Evolutionary conservation across 768 basidiomycete genomes (phyloP).

Genomic region (Leccinum imitatum): DNA sequence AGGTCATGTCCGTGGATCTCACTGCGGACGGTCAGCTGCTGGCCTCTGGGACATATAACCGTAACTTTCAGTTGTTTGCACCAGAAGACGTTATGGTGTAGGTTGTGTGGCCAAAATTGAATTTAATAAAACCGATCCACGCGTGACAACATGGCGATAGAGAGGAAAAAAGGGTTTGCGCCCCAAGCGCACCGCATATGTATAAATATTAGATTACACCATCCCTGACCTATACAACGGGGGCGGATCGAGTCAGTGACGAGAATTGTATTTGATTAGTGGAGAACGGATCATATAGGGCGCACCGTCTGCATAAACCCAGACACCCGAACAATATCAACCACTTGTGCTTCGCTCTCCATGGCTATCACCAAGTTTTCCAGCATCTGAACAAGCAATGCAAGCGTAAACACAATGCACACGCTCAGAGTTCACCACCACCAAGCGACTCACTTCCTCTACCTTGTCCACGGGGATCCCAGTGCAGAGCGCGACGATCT

Average conservation of each 20-base stretch:
- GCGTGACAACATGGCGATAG: constrained; percentile 34
- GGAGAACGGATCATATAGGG: constrained; percentile 18
- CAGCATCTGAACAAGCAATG: constrained; percentile 57
- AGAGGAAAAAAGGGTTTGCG: constrained; percentile 10
- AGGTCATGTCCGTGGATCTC: constrained; percentile 98
- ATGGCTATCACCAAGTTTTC: constrained; percentile 84
- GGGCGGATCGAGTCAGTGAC: constrained; percentile 23
- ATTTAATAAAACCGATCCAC: constrained; percentile 26
- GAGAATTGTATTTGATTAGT: constrained; percentile 16
- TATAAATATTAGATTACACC: constrained; percentile 38
- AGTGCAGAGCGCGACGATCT: constrained; percentile 86
- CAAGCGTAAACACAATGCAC: constrained; percentile 28
- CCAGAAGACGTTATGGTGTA: constrained; percentile 58
- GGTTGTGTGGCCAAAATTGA: constrained; percentile 14
- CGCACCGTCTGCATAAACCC: constrained; percentile 89
- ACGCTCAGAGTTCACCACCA: constrained; percentile 13
- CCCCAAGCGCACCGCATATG: constrained; percentile 10
- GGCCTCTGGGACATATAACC: constrained; percentile 88
- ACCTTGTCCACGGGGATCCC: constrained; percentile 85
- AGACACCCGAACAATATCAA: constrained; percentile 83
- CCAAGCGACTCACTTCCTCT: constrained; percentile 70
- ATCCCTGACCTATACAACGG: constrained; percentile 37
- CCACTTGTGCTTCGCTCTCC: constrained; percentile 80
- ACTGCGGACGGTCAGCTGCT: constrained; percentile 79
- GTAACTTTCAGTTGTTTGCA: constrained; percentile 92